Evolutionary conservation across 345 rosid species (phyloP), one percentile per base, ranked within the genome.

Genomic region (Eucalyptus erythrocorys): DNA sequence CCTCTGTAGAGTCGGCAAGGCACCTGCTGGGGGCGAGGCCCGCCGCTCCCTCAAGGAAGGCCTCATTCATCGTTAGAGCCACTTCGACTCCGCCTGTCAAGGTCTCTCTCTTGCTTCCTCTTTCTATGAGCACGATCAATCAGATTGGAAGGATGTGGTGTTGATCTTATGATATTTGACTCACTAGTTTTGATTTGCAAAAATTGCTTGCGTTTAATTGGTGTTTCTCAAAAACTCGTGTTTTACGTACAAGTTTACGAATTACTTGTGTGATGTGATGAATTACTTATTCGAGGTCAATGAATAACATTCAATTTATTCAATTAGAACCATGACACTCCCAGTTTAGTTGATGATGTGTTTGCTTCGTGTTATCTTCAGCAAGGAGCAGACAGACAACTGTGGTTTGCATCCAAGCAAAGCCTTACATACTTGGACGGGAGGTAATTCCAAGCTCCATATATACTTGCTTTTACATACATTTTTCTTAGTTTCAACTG

Each of bases 381-480:
- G 99, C 97, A 93, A 95, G 99, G 99, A 92, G 96, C 96, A 71
- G 92, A 96, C 92, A 94, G 99, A 86, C 98, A 90, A 19, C 61
- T 96, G 88, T 98, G 99, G 99, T 98, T 98, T 92, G 99, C 99
- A 53, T 98, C 99, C 7, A 94, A 94, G 49, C 99, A 98, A 87
- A 95, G 97, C 91, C 96, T 98, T 79, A 32, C 98, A 47, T 98
- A 98, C 96, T 94, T 98, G 94, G 99, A 98, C 87, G 99, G 99
- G 89, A 97, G 99, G 99, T 96, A 95, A 89, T 26, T 90, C 47
- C 89, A 16, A 48, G 45, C 19, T 16, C 51, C 48, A 48, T 22
- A 6, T 81, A 11, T 42, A 34, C 42, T 55, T 88, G 37, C 8
- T 82, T 21, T 76, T 76, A 11, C 47, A 40, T 76, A 21, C 30